phyloP scores from a whole-genome alignment of 768 basidiomycete species.

The Dendrothele bispora region DNA sequence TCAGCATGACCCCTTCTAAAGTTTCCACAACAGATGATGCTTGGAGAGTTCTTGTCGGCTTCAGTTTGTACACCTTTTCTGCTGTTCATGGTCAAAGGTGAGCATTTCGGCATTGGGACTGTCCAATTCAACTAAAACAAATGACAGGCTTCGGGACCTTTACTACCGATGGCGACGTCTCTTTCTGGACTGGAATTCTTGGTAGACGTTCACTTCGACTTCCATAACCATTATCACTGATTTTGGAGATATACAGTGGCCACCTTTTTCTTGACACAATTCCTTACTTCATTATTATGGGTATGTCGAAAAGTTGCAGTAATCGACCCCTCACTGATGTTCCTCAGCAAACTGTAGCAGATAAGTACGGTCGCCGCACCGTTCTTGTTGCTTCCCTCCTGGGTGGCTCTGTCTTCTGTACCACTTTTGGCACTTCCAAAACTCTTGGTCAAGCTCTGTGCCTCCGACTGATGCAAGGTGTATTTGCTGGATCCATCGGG shows the following conservation, averaged over 20 bases:
- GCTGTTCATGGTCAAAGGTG: constrained; percentile 92
- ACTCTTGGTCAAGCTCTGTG: constrained; percentile 77
- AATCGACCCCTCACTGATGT: constrained; percentile 10
- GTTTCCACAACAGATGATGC: constrained; percentile 64
- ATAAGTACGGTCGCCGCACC: constrained; percentile 82
- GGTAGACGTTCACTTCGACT: constrained; percentile 41
- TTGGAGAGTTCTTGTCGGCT: constrained; percentile 92
- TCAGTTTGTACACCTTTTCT: constrained; percentile 92
- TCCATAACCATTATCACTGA: constrained; percentile 10
- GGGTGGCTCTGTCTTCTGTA: constrained; percentile 79
- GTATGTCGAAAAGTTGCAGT: constrained; percentile 32
- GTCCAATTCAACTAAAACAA: neutral
- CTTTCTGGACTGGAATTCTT: constrained; percentile 86
- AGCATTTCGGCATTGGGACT: constrained; percentile 8
- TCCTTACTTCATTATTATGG: constrained; percentile 94
- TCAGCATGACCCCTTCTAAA: constrained; percentile 7
- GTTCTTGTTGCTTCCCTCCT: constrained; percentile 85
- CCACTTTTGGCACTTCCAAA: constrained; percentile 75
- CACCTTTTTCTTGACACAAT: constrained; percentile 92
- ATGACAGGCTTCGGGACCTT: constrained; percentile 64
- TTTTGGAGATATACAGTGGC: constrained; percentile 69
- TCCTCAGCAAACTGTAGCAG: constrained; percentile 80
- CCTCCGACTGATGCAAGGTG: constrained; percentile 83
- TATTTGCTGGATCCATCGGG: constrained; percentile 96
- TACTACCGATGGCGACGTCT: constrained; percentile 81